A percentile compares a stretch with the other conserved stretches of the same genome.
phyloP scores from a whole-genome alignment of 225 moss, liverwort and hornwort species.

The Pleurozium schreberi region DNA sequence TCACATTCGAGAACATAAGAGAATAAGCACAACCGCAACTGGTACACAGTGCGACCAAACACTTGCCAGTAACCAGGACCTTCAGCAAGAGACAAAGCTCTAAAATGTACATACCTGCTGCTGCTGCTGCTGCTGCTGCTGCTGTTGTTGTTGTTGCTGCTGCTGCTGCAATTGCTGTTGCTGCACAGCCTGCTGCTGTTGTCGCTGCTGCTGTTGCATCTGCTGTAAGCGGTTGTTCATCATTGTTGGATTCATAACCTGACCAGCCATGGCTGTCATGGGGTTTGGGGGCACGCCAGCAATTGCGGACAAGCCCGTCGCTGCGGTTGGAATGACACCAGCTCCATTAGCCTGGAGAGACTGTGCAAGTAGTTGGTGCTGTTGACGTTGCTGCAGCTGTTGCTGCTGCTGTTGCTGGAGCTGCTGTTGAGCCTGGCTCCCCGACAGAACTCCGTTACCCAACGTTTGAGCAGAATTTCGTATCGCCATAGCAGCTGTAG shows the following conservation, averaged over 20 bases:
- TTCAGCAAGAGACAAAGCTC: background rate
- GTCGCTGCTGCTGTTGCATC: slow-evolving; percentile 47
- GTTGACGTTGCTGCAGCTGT: slow-evolving; percentile 29
- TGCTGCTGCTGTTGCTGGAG: slow-evolving; percentile 57
- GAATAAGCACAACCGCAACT: background rate
- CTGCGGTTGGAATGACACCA: slow-evolving; percentile 24
- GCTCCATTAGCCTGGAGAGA: slow-evolving; percentile 35
- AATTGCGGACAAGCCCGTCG: slow-evolving; percentile 35
- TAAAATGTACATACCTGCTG: slow-evolving; percentile 12
- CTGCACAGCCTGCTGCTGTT: slow-evolving; percentile 19
- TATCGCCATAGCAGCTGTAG: slow-evolving; percentile 30
- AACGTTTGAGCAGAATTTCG: slow-evolving; percentile 27
- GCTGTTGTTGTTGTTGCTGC: slow-evolving; percentile 27
- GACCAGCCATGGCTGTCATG: slow-evolving; percentile 30
- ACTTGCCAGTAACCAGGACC: background rate
- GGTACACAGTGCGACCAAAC: background rate
- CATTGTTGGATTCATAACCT: slow-evolving; percentile 42
- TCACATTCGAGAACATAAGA: background rate
- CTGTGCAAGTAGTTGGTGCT: slow-evolving; percentile 42
- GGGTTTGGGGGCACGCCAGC: slow-evolving; percentile 31
- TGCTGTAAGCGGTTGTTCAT: slow-evolving; percentile 41
- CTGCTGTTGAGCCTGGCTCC: slow-evolving; percentile 37
- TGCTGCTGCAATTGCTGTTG: slow-evolving; percentile 24
- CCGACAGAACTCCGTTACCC: slow-evolving; percentile 32
- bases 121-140: slow-evolving; percentile 16